Percentiles rank a stretch among this genome's conserved stretches.
Conservation (phyloP, 345 rosid species). For the Dipteronia dyeriana region DNA sequence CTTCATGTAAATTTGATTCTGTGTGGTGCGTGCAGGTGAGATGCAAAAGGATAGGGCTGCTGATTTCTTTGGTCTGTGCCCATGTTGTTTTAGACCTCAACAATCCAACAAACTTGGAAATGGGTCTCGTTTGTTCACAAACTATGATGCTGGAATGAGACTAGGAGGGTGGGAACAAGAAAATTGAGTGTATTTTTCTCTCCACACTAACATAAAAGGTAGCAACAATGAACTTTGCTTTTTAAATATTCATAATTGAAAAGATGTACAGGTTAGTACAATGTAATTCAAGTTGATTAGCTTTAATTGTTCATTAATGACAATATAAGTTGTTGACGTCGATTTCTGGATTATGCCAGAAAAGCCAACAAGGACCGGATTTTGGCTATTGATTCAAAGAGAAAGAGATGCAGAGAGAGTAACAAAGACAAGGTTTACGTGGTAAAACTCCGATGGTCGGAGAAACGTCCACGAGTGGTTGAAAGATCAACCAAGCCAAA, state of each 20-base stretch:
- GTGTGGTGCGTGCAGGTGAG: constrained; percentile 53
- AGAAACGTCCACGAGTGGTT: no score
- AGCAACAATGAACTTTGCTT: not conserved
- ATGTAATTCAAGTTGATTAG: not conserved
- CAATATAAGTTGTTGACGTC: no score
- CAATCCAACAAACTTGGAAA: constrained; percentile 92
- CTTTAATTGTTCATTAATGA: not conserved
- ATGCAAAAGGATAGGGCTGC: constrained; percentile 86
- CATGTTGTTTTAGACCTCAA: constrained; percentile 76
- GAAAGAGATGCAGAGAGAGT: no score
- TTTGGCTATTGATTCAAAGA: no score
- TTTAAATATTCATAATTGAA: not conserved
- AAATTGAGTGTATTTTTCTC: constrained; percentile 21
- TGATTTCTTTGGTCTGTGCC: constrained; percentile 64
- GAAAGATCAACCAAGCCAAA: no score
- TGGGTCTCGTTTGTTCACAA: constrained; percentile 74
- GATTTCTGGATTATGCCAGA: no score
- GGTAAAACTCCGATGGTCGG: no score
- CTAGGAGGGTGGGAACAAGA: constrained; percentile 83
- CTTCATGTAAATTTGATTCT: constrained; percentile 4
- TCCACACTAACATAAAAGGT: not conserved
- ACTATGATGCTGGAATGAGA: constrained; percentile 77
- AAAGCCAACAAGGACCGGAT: no score
- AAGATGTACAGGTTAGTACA: not conserved
- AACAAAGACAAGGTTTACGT: no score